Evolutionary conservation across 2,329 filamentous ascomycete genomes (phyloP).

Genomic region (Penicillium paneum): DNA sequence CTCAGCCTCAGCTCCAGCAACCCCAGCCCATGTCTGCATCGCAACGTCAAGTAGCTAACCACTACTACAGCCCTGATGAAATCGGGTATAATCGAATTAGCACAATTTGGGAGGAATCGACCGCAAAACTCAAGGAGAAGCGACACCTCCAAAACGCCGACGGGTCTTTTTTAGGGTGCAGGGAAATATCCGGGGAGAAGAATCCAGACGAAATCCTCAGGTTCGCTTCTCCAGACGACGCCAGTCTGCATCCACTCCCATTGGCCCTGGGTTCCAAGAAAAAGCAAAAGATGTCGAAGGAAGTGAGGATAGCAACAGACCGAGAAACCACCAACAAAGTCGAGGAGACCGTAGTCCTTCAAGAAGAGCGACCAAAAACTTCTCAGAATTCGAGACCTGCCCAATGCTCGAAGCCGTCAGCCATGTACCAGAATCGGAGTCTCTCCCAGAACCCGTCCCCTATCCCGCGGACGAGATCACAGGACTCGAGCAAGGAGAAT

Average conservation of each 20-base stretch:
- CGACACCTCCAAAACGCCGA: conserved; percentile 23
- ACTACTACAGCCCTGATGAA: conserved; percentile 41
- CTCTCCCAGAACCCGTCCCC: conserved; percentile 17
- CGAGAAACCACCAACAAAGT: conserved; percentile 10
- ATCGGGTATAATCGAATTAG: conserved; percentile 38
- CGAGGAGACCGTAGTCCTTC: conserved; percentile 20
- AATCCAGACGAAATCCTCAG: conserved; percentile 40
- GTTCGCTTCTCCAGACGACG: conserved; percentile 31
- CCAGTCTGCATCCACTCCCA: conserved; percentile 24
- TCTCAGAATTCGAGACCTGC: conserved; percentile 36
- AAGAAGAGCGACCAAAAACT: conserved; percentile 31
- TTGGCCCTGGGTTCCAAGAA: conserved; percentile 24
- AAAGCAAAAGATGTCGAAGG: conserved; percentile 20
- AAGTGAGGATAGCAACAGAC: conserved; percentile 5
- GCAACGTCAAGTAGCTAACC: conserved; percentile 10
- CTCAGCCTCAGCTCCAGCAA: conserved; percentile 4
- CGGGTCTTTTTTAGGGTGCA: conserved; percentile 43
- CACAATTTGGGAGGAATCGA: conserved; percentile 36
- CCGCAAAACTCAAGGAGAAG: conserved; percentile 23
- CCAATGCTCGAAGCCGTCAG: conserved; percentile 35
- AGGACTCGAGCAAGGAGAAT: conserved; percentile 26
- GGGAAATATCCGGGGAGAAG: conserved; percentile 34
- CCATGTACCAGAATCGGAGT: conserved; percentile 23
- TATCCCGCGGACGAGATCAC: conserved; percentile 17
- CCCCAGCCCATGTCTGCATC: conserved; percentile 1